phyloP scores from a whole-genome alignment of 2,329 filamentous ascomycete species.

The Grosmannia serpens region DNA sequence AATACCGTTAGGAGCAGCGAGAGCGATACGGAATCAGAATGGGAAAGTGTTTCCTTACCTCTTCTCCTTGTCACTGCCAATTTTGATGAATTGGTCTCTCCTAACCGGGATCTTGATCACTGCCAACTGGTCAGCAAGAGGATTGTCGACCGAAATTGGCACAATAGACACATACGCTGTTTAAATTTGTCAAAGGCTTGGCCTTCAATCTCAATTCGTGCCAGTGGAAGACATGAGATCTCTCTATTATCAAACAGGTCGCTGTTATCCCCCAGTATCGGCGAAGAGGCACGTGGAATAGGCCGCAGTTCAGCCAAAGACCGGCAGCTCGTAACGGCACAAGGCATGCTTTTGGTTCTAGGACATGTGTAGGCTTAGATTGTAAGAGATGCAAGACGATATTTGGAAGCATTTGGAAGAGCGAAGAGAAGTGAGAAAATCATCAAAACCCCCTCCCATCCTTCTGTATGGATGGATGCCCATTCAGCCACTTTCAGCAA shows the following conservation, averaged over 20 bases:
- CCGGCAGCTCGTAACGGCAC: neutral
- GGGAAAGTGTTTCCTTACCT: conserved; percentile 14
- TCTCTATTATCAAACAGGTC: neutral
- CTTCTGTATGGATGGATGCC: neutral
- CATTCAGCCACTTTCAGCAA: neutral
- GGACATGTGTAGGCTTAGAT: neutral
- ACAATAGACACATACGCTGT: conserved; percentile 3
- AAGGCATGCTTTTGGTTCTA: neutral
- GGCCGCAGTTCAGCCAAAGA: neutral
- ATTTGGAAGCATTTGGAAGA: neutral
- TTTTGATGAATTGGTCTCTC: conserved; percentile 9
- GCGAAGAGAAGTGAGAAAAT: neutral
- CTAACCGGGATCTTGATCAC: conserved; percentile 10
- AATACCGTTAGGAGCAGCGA: neutral
- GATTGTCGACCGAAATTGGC: neutral
- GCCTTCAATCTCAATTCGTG: conserved; percentile 7
- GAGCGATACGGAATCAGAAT: neutral
- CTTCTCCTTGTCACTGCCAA: conserved; percentile 17
- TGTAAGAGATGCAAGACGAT: neutral
- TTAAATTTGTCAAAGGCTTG: conserved; percentile 8
- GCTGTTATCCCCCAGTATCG: neutral
- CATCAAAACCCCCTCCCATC: no score
- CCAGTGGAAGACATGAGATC: neutral
- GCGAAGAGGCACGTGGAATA: neutral
- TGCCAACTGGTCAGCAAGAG: neutral